Percentiles rank a stretch among this genome's conserved stretches.
These are phyloP conservation scores for Lagenaria siceraria DNA, from an alignment of 306 rosid species.

Conservation along the genomic window DNA sequence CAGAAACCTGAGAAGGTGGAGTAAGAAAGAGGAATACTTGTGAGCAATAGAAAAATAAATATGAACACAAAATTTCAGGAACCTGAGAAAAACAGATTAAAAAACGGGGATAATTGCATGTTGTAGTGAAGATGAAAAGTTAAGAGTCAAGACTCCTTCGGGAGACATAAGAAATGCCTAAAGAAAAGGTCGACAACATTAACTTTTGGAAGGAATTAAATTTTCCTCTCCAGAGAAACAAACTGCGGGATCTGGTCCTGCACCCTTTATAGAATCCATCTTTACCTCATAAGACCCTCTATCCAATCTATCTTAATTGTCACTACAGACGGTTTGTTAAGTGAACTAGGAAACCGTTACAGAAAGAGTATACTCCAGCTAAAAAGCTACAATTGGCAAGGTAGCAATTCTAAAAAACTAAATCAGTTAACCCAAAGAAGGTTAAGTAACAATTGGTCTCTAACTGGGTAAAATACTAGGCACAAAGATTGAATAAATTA, in stretches of 20 bases:
- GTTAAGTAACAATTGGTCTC: background rate
- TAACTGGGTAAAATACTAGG: background rate
- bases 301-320: background rate
- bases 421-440: background rate
- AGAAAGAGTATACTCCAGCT: background rate
- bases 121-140: background rate
- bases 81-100: conserved; percentile 28
- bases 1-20: conserved; percentile 51
- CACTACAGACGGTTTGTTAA: background rate
- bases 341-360: background rate
- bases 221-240: background rate
- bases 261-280: background rate
- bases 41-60: background rate
- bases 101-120: background rate
- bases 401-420: background rate
- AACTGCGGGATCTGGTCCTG: background rate
- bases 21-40: background rate
- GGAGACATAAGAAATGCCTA: background rate
- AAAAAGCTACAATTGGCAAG: background rate
- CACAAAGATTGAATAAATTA: background rate
- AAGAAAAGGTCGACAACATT: background rate
- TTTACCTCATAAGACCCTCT: background rate
- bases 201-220: background rate
- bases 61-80: conserved; percentile 30
- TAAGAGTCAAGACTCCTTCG: background rate